phyloP scores from a whole-genome alignment of 1,284 basidiomycete species.

The Boletellus deceptivus region DNA sequence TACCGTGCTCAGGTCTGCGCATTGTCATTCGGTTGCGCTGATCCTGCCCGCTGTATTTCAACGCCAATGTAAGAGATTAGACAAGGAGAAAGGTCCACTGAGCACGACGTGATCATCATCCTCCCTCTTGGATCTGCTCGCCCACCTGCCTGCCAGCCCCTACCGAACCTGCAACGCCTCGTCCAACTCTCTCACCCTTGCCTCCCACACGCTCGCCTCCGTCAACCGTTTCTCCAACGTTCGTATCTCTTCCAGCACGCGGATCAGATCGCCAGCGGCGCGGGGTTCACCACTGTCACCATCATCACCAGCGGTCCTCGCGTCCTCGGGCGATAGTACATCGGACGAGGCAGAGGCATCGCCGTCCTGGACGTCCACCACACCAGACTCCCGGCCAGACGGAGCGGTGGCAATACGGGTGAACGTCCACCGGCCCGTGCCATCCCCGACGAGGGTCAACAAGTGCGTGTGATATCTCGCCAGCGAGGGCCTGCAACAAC shows the following conservation, averaged over 20 bases:
- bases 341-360: background rate
- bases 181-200: slow-evolving; percentile 24
- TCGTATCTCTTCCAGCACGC: slow-evolving; percentile 54
- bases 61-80: too few relatives aligned
- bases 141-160: too few relatives aligned
- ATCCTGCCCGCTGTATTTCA: too few relatives aligned
- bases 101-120: too few relatives aligned
- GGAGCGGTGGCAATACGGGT: slow-evolving; percentile 28
- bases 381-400: too few relatives aligned
- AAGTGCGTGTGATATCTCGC: slow-evolving; percentile 84
- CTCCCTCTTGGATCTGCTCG: too few relatives aligned
- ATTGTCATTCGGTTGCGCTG: too few relatives aligned
- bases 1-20: too few relatives aligned
- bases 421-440: slow-evolving; percentile 66
- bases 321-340: slow-evolving; percentile 41
- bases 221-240: slow-evolving; percentile 63
- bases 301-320: slow-evolving; percentile 7
- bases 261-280: slow-evolving; percentile 21
- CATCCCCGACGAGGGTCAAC: slow-evolving; percentile 71
- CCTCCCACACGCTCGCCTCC: slow-evolving; percentile 68
- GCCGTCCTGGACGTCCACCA: background rate
- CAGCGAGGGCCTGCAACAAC: slow-evolving; percentile 56
- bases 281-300: slow-evolving; percentile 41
- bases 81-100: too few relatives aligned
- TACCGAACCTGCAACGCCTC: slow-evolving; percentile 17